Conservation (phyloP, 192 early-diverging fungal species). For the Podila epigama region DNA sequence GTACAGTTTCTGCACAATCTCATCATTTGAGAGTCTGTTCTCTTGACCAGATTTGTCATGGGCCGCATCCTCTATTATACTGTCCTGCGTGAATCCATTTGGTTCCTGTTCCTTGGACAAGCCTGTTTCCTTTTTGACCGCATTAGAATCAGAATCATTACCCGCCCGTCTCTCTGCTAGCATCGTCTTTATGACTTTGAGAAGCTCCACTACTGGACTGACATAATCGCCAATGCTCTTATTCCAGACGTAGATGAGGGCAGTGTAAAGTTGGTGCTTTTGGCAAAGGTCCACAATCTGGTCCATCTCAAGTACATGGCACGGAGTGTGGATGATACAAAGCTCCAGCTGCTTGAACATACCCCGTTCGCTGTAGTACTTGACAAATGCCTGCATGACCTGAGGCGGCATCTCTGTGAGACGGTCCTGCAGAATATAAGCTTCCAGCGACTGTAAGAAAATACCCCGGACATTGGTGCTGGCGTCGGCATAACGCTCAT, state of each 20-base stretch:
- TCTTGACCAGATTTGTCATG: constrained; percentile 12
- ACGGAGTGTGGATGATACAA: constrained; percentile 65
- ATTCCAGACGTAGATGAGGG: constrained; percentile 69
- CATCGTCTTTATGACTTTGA: constrained; percentile 59
- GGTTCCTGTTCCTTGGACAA: not conserved
- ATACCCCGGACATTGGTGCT: constrained; percentile 50
- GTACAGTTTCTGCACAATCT: constrained; percentile 59
- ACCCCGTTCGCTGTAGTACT: constrained; percentile 52
- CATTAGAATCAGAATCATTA: not conserved
- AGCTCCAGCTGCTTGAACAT: constrained; percentile 56
- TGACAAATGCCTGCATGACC: constrained; percentile 66
- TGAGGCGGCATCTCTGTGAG: constrained; percentile 61
- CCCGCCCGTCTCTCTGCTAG: constrained; percentile 26
- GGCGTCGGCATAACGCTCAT: constrained; percentile 61
- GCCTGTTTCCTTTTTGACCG: not conserved
- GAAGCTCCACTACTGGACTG: constrained; percentile 63
- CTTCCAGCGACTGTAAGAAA: constrained; percentile 58
- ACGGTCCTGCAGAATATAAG: constrained; percentile 61
- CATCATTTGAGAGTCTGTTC: constrained; percentile 22
- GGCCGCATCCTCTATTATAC: not conserved
- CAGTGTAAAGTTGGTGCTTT: constrained; percentile 60
- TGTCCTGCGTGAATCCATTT: not conserved
- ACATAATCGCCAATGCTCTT: constrained; percentile 67
- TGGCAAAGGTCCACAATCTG: constrained; percentile 65
- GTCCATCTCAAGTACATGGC: constrained; percentile 63